Evolutionary conservation across 306 rosid species (phyloP).

Genomic region (Medicago ruthenica): DNA sequence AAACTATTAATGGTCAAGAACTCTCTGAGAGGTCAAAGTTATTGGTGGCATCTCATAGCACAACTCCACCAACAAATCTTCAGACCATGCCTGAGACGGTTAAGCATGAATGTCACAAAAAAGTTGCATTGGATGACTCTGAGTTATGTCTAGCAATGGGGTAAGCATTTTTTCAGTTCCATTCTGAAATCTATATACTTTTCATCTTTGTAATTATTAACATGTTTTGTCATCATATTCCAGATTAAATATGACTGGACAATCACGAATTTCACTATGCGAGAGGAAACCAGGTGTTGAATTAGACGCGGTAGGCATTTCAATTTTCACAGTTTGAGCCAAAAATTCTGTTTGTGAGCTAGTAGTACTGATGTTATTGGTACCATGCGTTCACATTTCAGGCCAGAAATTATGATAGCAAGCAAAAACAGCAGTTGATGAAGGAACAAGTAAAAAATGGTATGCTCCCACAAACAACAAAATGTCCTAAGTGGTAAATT

Average conservation of each 20-base stretch:
- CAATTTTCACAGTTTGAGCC: background rate
- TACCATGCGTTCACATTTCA: conserved; percentile 42
- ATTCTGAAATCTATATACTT: conserved; percentile 10
- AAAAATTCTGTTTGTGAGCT: conserved; percentile 20
- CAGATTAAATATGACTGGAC: conserved; percentile 48
- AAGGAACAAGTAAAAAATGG: conserved; percentile 54
- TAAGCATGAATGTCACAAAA: conserved; percentile 43
- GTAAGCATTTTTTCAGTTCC: conserved; percentile 53
- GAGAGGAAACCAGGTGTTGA: conserved; percentile 49
- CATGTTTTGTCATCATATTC: conserved; percentile 29
- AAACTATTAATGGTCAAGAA: conserved; percentile 37
- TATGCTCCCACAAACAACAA: conserved; percentile 38
- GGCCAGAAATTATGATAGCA: conserved; percentile 41
- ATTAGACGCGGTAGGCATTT: conserved; percentile 49
- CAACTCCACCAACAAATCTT: conserved; percentile 32
- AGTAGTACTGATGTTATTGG: conserved; percentile 18
- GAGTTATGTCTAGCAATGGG: conserved; percentile 54
- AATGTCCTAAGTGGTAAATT: conserved; percentile 36
- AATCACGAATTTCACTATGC: conserved; percentile 40
- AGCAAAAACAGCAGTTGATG: conserved; percentile 44
- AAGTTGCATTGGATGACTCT: conserved; percentile 38
- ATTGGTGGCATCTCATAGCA: conserved; percentile 32
- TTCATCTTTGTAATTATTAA: conserved; percentile 8
- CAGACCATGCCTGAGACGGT: conserved; percentile 33
- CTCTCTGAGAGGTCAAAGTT: conserved; percentile 33